Evolutionary conservation across 2,329 filamentous ascomycete species (phyloP).

Genomic region (Aspergillus alliaceus): DNA sequence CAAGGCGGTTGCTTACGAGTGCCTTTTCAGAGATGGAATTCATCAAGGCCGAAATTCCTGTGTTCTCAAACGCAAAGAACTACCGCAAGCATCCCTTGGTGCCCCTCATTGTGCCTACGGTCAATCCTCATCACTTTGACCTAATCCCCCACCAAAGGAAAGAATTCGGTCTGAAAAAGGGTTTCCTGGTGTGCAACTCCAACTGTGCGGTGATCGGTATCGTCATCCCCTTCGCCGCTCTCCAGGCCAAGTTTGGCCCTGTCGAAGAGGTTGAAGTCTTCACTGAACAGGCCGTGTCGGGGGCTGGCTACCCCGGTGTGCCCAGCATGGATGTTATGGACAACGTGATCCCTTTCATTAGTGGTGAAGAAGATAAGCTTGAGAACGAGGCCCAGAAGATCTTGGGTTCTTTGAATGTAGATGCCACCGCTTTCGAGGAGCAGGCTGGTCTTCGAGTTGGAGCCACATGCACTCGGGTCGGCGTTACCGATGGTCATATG

Average conservation of each 20-base stretch:
- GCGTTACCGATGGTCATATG: conserved; percentile 93
- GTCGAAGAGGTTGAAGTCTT: conserved; percentile 76
- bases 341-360: conserved; percentile 92
- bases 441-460: conserved; percentile 74
- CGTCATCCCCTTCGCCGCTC: conserved; percentile 89
- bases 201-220: conserved; percentile 97
- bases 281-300: conserved; percentile 92
- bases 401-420: conserved; percentile 70
- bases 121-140: conserved; percentile 84
- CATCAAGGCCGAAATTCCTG: conserved; percentile 78
- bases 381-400: conserved; percentile 96
- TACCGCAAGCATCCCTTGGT: conserved; percentile 87
- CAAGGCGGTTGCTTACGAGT: conserved; percentile 1
- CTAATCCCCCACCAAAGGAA: conserved; percentile 86
- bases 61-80: conserved; percentile 99
- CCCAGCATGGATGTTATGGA: conserved; percentile 94
- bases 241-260: conserved; percentile 83
- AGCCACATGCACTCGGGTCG: conserved; percentile 87
- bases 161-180: conserved; percentile 71
- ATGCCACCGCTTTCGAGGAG: conserved; percentile 73
- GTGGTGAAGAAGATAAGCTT: conserved; percentile 93
- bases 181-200: conserved; percentile 95
- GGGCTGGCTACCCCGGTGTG: conserved; percentile 69
- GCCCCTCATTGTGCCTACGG: conserved; percentile 89
- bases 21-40: conserved; percentile 75